These are phyloP conservation scores for Roridomyces roridus DNA, from an alignment of 768 basidiomycete species.

Conservation along the genomic window DNA sequence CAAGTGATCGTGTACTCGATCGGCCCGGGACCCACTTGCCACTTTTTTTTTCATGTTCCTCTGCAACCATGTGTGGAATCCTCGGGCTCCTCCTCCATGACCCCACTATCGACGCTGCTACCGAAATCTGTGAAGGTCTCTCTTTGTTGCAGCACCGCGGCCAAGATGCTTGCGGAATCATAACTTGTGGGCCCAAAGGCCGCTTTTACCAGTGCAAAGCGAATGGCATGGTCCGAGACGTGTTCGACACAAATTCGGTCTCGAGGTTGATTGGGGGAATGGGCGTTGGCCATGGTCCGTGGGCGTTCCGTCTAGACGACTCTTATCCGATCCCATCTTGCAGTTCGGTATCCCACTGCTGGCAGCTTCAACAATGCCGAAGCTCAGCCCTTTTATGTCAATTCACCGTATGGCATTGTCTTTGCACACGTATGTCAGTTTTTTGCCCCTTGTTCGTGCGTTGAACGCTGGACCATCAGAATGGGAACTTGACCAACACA, in stretches of 20 bases:
- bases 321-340: constrained; percentile 16
- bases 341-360: constrained; percentile 97
- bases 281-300: constrained; percentile 95
- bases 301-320: constrained; percentile 6
- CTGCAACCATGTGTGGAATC: constrained; percentile 81
- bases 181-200: constrained; percentile 95
- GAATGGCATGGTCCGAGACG: constrained; percentile 98
- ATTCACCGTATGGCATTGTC: constrained; percentile 99
- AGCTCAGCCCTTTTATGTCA: constrained; percentile 99
- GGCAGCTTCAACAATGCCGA: constrained; percentile 97
- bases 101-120: constrained; percentile 71
- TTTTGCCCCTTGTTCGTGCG: constrained; percentile 7
- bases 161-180: constrained; percentile 97
- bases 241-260: constrained; percentile 85
- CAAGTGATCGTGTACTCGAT: not conserved
- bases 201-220: constrained; percentile 98
- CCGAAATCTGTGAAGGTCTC: constrained; percentile 94
- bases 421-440: constrained; percentile 80
- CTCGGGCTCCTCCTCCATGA: constrained; percentile 88
- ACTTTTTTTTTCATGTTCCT: constrained; percentile 16
- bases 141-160: constrained; percentile 95
- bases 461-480: constrained; percentile 57
- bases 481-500: constrained; percentile 98
- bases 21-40: no score
- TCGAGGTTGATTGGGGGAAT: constrained; percentile 86